These are phyloP conservation scores for Candida palmyrensis DNA, from an alignment of 805 yeast genomes.

Conservation along the genomic window DNA sequence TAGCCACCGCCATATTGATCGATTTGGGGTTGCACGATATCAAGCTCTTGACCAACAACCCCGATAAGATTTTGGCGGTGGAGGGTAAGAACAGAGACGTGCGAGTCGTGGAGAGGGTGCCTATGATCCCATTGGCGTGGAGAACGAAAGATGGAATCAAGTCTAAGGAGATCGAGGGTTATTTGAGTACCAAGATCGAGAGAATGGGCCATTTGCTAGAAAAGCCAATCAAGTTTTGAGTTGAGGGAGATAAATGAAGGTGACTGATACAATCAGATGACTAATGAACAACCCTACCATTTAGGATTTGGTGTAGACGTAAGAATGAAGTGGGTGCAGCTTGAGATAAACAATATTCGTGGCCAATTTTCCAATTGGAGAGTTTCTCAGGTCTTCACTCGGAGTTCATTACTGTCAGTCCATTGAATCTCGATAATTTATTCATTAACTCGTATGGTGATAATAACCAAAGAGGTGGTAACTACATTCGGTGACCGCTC, in stretches of 20 bases:
- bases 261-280: no score
- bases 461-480: no score
- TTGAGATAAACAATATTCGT: no score
- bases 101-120: constrained; percentile 80
- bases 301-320: no score
- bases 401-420: no score
- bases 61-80: constrained; percentile 92
- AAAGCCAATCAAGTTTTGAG: constrained; percentile 30
- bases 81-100: constrained; percentile 78
- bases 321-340: no score
- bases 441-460: no score
- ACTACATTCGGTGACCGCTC: no score
- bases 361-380: no score
- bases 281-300: no score
- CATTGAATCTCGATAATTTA: no score
- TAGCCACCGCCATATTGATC: constrained; percentile 87
- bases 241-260: not conserved
- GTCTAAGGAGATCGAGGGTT: constrained; percentile 86
- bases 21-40: constrained; percentile 76
- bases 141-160: constrained; percentile 55
- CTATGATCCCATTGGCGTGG: constrained; percentile 98
- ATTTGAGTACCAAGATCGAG: constrained; percentile 88
- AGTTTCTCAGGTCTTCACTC: no score
- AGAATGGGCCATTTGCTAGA: constrained; percentile 92
- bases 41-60: constrained; percentile 85